These are phyloP conservation scores for Cyclotella atomus DNA, from an alignment of 108 stramenopile species.

Conservation along the genomic window DNA sequence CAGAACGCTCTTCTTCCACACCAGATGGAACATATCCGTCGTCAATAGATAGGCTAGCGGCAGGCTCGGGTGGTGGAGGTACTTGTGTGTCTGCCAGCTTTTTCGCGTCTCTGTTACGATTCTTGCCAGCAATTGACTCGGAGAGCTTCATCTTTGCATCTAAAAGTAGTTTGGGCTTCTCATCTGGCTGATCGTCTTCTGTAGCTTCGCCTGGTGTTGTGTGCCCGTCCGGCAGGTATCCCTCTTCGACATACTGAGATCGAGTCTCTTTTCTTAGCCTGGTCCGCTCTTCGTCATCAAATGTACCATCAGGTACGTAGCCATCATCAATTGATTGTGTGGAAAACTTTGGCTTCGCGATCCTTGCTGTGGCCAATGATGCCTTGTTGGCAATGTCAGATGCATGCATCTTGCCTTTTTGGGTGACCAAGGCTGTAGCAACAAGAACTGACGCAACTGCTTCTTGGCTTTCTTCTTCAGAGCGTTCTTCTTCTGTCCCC, in stretches of 20 bases:
- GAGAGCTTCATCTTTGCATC: not conserved
- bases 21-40: not conserved
- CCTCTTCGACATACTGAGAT: slow-evolving; percentile 13
- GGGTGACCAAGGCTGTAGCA: not conserved
- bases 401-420: not conserved
- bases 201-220: slow-evolving; percentile 32
- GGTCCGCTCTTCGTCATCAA: slow-evolving; percentile 27
- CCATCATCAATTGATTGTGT: slow-evolving; percentile 31
- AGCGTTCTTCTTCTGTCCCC: slow-evolving; percentile 28
- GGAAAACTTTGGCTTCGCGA: slow-evolving; percentile 3
- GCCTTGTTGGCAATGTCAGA: not conserved
- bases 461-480: slow-evolving; percentile 12
- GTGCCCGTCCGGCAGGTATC: slow-evolving; percentile 40
- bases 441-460: slow-evolving; percentile 2
- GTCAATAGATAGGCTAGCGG: not conserved
- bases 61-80: not conserved
- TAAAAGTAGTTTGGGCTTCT: not conserved
- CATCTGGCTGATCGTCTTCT: slow-evolving; percentile 18
- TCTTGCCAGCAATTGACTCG: slow-evolving; percentile 1
- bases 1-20: not conserved
- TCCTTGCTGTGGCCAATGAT: not conserved
- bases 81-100: too few relatives aligned
- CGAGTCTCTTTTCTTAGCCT: slow-evolving; percentile 5
- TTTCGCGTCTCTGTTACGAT: not conserved
- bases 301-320: slow-evolving; percentile 16